Percentiles rank a stretch among this genome's conserved stretches.
Conservation (phyloP, 495 filamentous ascomycete species). For the Lepidopterella palustris region DNA sequence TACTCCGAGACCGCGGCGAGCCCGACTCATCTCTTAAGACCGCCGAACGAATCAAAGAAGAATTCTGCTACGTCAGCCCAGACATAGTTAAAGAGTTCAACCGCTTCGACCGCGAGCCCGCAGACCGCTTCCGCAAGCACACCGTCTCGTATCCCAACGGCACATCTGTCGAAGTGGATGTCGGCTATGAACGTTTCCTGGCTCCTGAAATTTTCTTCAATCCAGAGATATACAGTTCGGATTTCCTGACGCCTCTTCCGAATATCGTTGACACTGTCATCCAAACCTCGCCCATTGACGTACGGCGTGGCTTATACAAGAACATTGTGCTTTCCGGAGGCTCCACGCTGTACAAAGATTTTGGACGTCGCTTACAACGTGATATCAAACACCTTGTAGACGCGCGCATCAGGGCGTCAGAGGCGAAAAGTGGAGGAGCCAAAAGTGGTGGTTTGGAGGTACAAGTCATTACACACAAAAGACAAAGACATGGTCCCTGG, state of each 20-base stretch:
- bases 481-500: conserved; percentile 95
- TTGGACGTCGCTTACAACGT: conserved; percentile 87
- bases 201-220: conserved; percentile 99
- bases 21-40: conserved; percentile 95
- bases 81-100: conserved; percentile 98
- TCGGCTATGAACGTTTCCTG: conserved; percentile 96
- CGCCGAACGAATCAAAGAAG: conserved; percentile 94
- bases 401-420: conserved; percentile 80
- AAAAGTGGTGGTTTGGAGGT: conserved; percentile 84
- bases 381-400: conserved; percentile 96
- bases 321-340: conserved; percentile 98
- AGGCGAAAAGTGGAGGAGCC: conserved; percentile 79
- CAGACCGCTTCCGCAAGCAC: conserved; percentile 76
- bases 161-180: conserved; percentile 74
- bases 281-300: conserved; percentile 94
- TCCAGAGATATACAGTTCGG: conserved; percentile 96
- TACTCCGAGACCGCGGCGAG: conserved; percentile 93
- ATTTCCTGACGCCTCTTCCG: conserved; percentile 92
- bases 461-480: conserved; percentile 91
- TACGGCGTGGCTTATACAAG: conserved; percentile 95
- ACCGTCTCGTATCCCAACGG: conserved; percentile 82
- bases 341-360: conserved; percentile 95
- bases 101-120: conserved; percentile 84
- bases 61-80: conserved; percentile 95
- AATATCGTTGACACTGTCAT: conserved; percentile 94